These are phyloP conservation scores for Fusarium equiseti DNA, from an alignment of 2,329 filamentous ascomycete species.

Conservation along the genomic window DNA sequence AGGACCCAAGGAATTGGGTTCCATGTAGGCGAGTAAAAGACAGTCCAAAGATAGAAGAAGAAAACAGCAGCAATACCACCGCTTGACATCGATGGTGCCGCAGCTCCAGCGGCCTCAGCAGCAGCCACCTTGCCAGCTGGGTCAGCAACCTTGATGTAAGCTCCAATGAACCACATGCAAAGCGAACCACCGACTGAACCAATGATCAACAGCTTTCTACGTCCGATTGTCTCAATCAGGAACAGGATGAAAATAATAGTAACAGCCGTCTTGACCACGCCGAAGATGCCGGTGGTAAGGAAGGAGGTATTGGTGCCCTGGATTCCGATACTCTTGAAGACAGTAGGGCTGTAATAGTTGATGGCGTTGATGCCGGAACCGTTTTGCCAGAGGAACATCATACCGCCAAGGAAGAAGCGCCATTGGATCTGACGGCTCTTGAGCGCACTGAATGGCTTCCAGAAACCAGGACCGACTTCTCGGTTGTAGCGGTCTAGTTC, in stretches of 20 bases:
- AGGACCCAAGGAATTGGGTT: constrained; percentile 82
- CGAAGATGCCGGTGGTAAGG: constrained; percentile 79
- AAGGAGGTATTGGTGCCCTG: constrained; percentile 59
- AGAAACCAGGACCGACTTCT: constrained; percentile 79
- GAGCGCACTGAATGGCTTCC: constrained; percentile 74
- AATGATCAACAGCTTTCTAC: constrained; percentile 70
- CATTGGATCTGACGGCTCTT: constrained; percentile 71
- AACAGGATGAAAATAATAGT: constrained; percentile 77
- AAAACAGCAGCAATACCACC: constrained; percentile 77
- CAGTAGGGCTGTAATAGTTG: constrained; percentile 73
- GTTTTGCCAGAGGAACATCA: constrained; percentile 85
- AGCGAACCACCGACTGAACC: constrained; percentile 71
- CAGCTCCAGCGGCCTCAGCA: constrained; percentile 48
- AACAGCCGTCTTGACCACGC: constrained; percentile 77
- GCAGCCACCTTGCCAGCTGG: constrained; percentile 53
- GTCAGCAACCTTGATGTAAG: constrained; percentile 59
- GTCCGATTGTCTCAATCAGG: constrained; percentile 71
- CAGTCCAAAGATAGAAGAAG: constrained; percentile 67
- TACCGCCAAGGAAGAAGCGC: constrained; percentile 79
- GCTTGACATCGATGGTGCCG: constrained; percentile 20
- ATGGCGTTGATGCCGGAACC: constrained; percentile 80
- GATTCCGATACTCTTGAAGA: constrained; percentile 61
- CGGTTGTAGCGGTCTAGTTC: constrained; percentile 74
- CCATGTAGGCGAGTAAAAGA: constrained; percentile 78
- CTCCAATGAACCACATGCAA: constrained; percentile 73